Conservation (phyloP, 306 rosid genomes). For the Acmispon strigosus region DNA sequence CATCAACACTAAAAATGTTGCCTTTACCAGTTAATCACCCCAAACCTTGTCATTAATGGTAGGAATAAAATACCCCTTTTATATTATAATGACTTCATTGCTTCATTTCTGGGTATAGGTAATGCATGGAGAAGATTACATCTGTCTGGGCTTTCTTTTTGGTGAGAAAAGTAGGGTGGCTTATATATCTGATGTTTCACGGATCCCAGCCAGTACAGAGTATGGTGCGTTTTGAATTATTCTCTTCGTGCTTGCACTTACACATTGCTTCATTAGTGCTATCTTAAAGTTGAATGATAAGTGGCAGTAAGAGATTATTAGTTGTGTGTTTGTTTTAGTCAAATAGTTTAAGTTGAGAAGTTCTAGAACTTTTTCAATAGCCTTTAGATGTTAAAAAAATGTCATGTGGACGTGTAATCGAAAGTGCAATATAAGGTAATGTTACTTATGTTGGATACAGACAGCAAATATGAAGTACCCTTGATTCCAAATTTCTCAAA, state of each 20-base stretch:
- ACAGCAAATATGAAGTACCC: background rate
- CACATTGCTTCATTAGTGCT: background rate
- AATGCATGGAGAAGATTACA: conserved; percentile 84
- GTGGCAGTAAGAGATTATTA: background rate
- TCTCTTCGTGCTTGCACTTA: background rate
- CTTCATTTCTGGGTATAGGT: conserved; percentile 43
- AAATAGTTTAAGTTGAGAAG: background rate
- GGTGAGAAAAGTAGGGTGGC: conserved; percentile 67
- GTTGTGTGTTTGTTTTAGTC: background rate
- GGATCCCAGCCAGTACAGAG: conserved; percentile 71
- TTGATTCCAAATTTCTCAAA: background rate
- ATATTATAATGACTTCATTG: background rate
- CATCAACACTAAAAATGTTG: conserved; percentile 60
- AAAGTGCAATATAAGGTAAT: background rate
- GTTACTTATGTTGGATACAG: background rate
- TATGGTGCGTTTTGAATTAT: conserved; percentile 40
- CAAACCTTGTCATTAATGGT: conserved; percentile 15
- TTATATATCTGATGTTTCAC: conserved; percentile 83
- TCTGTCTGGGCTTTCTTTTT: conserved; percentile 78
- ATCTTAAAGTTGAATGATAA: background rate
- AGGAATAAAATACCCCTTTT: background rate
- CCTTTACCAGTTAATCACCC: conserved; percentile 68
- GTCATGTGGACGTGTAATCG: background rate
- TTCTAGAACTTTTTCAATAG: background rate
- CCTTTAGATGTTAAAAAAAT: background rate